Percentiles rank a stretch among this genome's conserved stretches.
phyloP scores from a whole-genome alignment of 306 rosid genomes.

The Abrus pulchellus region DNA sequence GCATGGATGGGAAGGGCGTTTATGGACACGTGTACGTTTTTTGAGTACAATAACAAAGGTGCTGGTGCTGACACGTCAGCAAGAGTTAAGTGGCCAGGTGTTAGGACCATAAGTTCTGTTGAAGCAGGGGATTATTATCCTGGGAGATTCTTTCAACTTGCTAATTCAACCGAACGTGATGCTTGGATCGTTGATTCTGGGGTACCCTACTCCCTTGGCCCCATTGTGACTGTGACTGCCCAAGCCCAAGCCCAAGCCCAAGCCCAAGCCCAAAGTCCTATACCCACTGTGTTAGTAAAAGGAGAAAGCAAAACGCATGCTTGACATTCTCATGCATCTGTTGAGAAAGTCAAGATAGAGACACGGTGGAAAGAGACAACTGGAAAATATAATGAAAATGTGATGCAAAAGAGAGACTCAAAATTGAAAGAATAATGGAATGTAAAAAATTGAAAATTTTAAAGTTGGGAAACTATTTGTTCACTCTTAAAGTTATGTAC shows the following conservation, averaged over 20 bases:
- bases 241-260: too few relatives aligned
- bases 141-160: constrained; percentile 38
- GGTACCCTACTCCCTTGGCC: constrained; percentile 41
- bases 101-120: constrained; percentile 33
- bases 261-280: background rate
- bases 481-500: too few relatives aligned
- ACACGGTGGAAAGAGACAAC: too few relatives aligned
- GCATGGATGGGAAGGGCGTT: constrained; percentile 56
- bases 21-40: constrained; percentile 54
- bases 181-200: constrained; percentile 58
- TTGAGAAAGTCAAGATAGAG: too few relatives aligned
- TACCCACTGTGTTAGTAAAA: too few relatives aligned
- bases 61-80: constrained; percentile 42
- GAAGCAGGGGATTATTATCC: constrained; percentile 56
- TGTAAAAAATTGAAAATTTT: too few relatives aligned
- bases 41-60: constrained; percentile 67
- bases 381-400: too few relatives aligned
- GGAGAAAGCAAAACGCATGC: too few relatives aligned
- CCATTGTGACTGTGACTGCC: background rate
- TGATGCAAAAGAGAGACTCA: too few relatives aligned
- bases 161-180: constrained; percentile 39
- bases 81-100: constrained; percentile 68
- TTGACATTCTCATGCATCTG: too few relatives aligned
- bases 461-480: too few relatives aligned
- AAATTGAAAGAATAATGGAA: too few relatives aligned